Percentiles rank a stretch among this genome's conserved stretches.
Evolutionary conservation across 2,329 filamentous ascomycete genomes (phyloP).

Genomic region (Trichoderma brevicompactum): DNA sequence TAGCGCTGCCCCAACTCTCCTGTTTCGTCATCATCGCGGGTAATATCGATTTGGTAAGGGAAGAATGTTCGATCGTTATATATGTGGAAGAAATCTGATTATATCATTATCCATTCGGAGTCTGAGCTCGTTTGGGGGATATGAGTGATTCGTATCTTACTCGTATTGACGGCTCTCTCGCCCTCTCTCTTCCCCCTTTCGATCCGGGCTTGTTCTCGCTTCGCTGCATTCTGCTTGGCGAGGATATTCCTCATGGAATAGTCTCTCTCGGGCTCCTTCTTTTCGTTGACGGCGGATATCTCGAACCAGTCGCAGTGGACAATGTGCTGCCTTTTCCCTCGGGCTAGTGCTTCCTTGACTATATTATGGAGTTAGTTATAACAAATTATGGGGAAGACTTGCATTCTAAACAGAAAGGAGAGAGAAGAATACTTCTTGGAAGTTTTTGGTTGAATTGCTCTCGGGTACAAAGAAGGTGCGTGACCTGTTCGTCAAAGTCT

Average conservation of each 20-base stretch:
- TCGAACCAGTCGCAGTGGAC: slow-evolving; percentile 60
- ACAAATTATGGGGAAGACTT: neutral
- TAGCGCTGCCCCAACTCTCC: slow-evolving; percentile 62
- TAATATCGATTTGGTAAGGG: slow-evolving; percentile 65
- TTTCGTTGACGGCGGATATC: slow-evolving; percentile 46
- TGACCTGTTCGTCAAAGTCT: slow-evolving; percentile 60
- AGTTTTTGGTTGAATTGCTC: slow-evolving; percentile 60
- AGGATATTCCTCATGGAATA: slow-evolving; percentile 50
- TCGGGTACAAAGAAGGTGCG: slow-evolving; percentile 72
- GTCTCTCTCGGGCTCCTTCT: slow-evolving; percentile 39
- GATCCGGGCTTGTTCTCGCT: slow-evolving; percentile 42
- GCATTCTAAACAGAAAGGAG: neutral
- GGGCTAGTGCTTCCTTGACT: slow-evolving; percentile 47
- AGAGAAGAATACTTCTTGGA: slow-evolving; percentile 41
- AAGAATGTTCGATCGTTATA: slow-evolving; percentile 68
- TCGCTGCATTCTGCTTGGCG: slow-evolving; percentile 39
- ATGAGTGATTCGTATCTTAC: slow-evolving; percentile 44
- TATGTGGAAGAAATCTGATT: slow-evolving; percentile 64
- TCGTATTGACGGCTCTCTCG: slow-evolving; percentile 53
- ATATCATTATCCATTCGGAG: neutral
- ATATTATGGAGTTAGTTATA: neutral
- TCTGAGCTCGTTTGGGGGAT: too few relatives aligned
- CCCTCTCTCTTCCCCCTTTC: slow-evolving; percentile 47
- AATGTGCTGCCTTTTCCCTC: slow-evolving; percentile 45
- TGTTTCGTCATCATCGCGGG: slow-evolving; percentile 52